phyloP scores from a whole-genome alignment of 441 rosid genomes.

The Croton laevigatus region DNA sequence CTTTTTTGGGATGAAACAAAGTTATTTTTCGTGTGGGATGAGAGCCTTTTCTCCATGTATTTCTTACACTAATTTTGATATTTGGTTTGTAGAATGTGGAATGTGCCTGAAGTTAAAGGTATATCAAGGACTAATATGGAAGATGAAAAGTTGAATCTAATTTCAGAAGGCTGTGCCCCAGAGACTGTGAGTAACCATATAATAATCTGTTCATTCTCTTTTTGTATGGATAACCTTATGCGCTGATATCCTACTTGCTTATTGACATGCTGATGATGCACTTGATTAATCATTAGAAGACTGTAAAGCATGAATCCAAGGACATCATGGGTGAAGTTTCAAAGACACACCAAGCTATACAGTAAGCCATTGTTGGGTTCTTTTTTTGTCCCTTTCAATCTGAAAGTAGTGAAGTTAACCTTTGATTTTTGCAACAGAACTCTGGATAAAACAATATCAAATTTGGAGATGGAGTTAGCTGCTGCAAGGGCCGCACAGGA shows the following conservation, averaged over 20 bases:
- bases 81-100: slow-evolving; percentile 63
- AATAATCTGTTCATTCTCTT: slow-evolving; percentile 11
- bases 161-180: slow-evolving; percentile 68
- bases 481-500: slow-evolving; percentile 87
- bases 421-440: slow-evolving; percentile 43
- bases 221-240: not conserved
- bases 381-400: not conserved
- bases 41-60: not conserved
- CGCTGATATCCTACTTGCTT: slow-evolving; percentile 8
- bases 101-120: slow-evolving; percentile 61
- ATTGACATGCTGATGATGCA: slow-evolving; percentile 16
- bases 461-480: slow-evolving; percentile 76
- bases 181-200: slow-evolving; percentile 45
- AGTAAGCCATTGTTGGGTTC: slow-evolving; percentile 41
- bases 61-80: slow-evolving; percentile 16
- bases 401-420: slow-evolving; percentile 13
- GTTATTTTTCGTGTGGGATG: no score
- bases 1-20: no score
- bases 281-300: slow-evolving; percentile 37
- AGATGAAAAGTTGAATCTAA: slow-evolving; percentile 51
- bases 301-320: slow-evolving; percentile 50
- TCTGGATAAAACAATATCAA: slow-evolving; percentile 74
- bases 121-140: slow-evolving; percentile 36
- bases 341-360: slow-evolving; percentile 72
- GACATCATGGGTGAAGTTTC: slow-evolving; percentile 59